A percentile compares a stretch with the other conserved stretches of the same genome.
phyloP scores from a whole-genome alignment of 257 asterid species.

The Ophiorrhiza pumila region DNA sequence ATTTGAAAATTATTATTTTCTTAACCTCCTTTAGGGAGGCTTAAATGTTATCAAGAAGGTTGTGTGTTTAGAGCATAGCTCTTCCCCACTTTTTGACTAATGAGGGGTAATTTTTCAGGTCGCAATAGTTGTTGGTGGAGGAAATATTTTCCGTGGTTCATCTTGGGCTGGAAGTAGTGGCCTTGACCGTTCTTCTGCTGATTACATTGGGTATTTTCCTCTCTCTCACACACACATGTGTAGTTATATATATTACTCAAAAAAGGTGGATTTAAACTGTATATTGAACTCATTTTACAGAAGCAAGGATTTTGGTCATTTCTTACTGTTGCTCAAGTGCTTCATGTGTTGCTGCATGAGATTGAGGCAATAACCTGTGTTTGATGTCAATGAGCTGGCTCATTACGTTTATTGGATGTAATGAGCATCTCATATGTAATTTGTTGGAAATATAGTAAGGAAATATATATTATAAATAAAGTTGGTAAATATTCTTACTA shows the following conservation, averaged over 20 bases:
- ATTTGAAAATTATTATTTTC: neutral
- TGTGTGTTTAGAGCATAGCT: neutral
- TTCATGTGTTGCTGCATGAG: neutral
- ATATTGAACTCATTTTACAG: neutral
- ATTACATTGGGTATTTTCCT: slow-evolving; percentile 75
- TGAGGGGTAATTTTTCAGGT: slow-evolving; percentile 45
- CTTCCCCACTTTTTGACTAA: neutral
- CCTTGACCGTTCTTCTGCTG: slow-evolving; percentile 94
- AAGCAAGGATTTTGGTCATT: neutral
- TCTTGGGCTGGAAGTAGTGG: slow-evolving; percentile 90
- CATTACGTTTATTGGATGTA: neutral
- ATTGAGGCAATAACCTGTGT: neutral
- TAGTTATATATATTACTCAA: neutral
- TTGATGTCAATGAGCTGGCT: neutral
- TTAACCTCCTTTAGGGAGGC: neutral
- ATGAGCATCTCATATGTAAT: neutral
- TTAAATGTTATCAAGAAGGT: neutral
- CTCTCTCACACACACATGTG: neutral
- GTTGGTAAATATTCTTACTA: too few relatives aligned
- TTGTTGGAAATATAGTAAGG: too few relatives aligned
- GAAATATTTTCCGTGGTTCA: slow-evolving; percentile 88
- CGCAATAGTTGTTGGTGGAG: slow-evolving; percentile 90
- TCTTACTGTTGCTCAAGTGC: neutral
- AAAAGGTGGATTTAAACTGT: neutral
- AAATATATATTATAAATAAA: too few relatives aligned